Percentiles rank a stretch among this genome's conserved stretches.
Conservation (phyloP, 2,329 filamentous ascomycete genomes). For the Botryosphaeria dothidea region DNA sequence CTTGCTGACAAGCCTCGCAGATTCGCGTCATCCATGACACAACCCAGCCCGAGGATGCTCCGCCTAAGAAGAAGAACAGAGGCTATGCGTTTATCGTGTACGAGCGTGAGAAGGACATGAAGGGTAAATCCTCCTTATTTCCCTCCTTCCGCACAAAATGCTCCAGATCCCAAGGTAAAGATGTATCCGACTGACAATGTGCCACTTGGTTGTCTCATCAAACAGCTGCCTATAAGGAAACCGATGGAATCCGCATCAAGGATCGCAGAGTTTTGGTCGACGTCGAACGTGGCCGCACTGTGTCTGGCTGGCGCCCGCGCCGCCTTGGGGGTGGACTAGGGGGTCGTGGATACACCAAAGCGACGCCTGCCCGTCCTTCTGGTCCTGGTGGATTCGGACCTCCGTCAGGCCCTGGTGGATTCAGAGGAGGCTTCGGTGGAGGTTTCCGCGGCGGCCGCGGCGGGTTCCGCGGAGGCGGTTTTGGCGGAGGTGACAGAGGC, state of each 20-base stretch:
- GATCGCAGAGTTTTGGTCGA: conserved; percentile 91
- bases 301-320: conserved; percentile 89
- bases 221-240: conserved; percentile 86
- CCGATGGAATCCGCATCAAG: conserved; percentile 88
- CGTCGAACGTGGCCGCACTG: conserved; percentile 92
- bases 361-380: conserved; percentile 68
- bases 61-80: conserved; percentile 65
- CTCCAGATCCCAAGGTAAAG: conserved; percentile 19
- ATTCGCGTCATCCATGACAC: conserved; percentile 86
- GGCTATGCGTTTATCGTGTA: conserved; percentile 98
- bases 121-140: conserved; percentile 70
- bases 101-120: conserved; percentile 97
- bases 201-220: conserved; percentile 39
- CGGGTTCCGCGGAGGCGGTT: conserved; percentile 48
- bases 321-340: conserved; percentile 90
- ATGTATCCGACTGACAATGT: conserved; percentile 60
- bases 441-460: conserved; percentile 56
- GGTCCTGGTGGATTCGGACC: conserved; percentile 61
- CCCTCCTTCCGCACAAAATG: conserved; percentile 32
- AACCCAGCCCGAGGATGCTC: conserved; percentile 65
- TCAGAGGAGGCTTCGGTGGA: conserved; percentile 50
- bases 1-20: conserved; percentile 45
- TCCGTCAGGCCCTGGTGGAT: conserved; percentile 57
- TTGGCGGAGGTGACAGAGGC: conserved; percentile 50
- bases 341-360: conserved; percentile 89